A percentile compares a stretch with the other conserved stretches of the same genome.
Evolutionary conservation across 768 basidiomycete genomes (phyloP).

Genomic region (Russula foetens): DNA sequence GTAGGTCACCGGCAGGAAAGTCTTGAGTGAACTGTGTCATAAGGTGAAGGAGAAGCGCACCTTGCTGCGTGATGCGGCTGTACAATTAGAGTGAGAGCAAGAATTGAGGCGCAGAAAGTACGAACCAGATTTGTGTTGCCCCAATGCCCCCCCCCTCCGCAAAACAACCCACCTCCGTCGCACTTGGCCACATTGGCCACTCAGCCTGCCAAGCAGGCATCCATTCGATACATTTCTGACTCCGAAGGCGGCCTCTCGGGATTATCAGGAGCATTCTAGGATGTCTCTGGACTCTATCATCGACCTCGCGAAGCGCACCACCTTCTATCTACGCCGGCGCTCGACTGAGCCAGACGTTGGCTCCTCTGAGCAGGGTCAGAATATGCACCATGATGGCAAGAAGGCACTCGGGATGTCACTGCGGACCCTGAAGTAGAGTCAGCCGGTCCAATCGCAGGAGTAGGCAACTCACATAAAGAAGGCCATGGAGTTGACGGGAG

Average conservation of each 20-base stretch:
- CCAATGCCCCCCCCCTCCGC: constrained; percentile 52
- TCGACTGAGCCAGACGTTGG: constrained; percentile 45
- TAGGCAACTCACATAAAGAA: no score
- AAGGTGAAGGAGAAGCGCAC: no score
- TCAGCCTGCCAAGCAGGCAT: constrained; percentile 46
- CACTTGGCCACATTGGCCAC: constrained; percentile 22
- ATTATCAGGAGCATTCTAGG: constrained; percentile 42
- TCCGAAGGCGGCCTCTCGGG: constrained; percentile 42
- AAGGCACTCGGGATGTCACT: no score
- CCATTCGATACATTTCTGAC: constrained; percentile 55
- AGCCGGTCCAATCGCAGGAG: no score
- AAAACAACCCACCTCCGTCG: constrained; percentile 29
- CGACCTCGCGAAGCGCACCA: constrained; percentile 49
- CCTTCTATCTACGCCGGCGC: constrained; percentile 58
- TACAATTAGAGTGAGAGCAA: no score
- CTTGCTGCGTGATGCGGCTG: no score
- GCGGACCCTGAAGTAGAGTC: no score
- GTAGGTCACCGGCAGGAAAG: no score
- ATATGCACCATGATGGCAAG: constrained; percentile 13
- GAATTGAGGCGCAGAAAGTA: no score
- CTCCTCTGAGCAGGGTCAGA: constrained; percentile 13
- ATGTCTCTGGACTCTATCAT: constrained; percentile 59
- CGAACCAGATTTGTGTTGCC: no score
- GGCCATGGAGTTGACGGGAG: no score
- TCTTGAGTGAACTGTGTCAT: no score